These are phyloP conservation scores for Hysterangium stoloniferum DNA, from an alignment of 768 basidiomycete species.

Conservation along the genomic window DNA sequence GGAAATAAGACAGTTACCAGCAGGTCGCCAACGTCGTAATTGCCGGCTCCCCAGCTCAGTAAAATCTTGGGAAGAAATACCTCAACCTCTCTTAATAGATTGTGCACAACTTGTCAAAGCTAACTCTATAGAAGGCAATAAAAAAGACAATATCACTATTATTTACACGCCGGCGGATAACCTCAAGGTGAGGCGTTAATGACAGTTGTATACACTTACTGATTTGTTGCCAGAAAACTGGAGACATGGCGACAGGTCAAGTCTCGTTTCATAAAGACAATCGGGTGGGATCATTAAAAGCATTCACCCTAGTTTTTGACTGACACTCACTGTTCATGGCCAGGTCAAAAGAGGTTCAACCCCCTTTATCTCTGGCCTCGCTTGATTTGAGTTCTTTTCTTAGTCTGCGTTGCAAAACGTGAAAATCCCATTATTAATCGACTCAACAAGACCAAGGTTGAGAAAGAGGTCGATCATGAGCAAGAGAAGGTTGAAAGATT, in stretches of 20 bases:
- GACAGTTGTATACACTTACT: background rate
- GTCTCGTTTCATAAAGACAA: conserved; percentile 94
- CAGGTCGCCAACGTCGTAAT: no score
- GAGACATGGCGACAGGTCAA: conserved; percentile 95
- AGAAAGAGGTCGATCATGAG: conserved; percentile 84
- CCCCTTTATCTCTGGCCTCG: background rate
- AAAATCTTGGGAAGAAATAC: conserved; percentile 77
- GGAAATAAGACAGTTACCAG: no score
- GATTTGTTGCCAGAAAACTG: conserved; percentile 68
- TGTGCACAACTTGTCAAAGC: conserved; percentile 96
- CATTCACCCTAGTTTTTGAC: background rate
- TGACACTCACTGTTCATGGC: background rate
- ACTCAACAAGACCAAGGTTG: conserved; percentile 87
- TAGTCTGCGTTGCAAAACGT: conserved; percentile 71
- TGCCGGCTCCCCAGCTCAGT: conserved; percentile 77
- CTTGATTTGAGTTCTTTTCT: background rate
- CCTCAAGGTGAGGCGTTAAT: conserved; percentile 72
- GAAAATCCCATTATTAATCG: conserved; percentile 90
- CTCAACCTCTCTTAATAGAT: conserved; percentile 67
- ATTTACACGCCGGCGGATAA: conserved; percentile 94
- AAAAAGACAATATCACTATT: conserved; percentile 87
- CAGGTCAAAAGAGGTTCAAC: conserved; percentile 82
- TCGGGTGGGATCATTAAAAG: conserved; percentile 45
- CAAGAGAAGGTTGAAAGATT: conserved; percentile 76
- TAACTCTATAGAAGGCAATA: conserved; percentile 97